Evolutionary conservation across 805 yeast species (phyloP).

Genomic region (Scheffersomyces coipomensis): DNA sequence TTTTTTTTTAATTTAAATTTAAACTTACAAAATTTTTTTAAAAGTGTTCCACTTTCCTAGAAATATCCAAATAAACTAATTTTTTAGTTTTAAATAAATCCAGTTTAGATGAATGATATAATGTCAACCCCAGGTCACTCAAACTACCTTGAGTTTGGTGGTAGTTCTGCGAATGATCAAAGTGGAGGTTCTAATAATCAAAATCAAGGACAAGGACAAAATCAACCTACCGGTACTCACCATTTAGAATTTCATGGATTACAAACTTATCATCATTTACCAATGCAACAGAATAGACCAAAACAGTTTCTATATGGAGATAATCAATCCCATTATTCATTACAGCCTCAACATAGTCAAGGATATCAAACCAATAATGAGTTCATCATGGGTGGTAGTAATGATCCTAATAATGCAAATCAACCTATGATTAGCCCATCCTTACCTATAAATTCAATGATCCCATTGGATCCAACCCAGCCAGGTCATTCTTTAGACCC

Average conservation of each 20-base stretch:
- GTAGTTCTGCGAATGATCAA: slow-evolving; percentile 6
- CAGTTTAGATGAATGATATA: slow-evolving; percentile 7
- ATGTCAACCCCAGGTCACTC: slow-evolving; percentile 8
- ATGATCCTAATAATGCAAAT: not conserved
- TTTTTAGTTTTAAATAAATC: not conserved
- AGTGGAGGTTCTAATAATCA: slow-evolving; percentile 1
- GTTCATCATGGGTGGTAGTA: not conserved
- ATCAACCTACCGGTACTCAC: not conserved
- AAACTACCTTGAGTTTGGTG: slow-evolving; percentile 7
- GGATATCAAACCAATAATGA: slow-evolving; percentile 4
- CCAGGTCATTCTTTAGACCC: slow-evolving; percentile 1
- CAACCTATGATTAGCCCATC: slow-evolving; percentile 2
- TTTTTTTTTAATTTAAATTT: too few relatives aligned
- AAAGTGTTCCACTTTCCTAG: too few relatives aligned
- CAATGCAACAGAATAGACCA: slow-evolving; percentile 2
- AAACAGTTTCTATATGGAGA: slow-evolving; percentile 6
- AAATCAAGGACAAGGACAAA: slow-evolving; percentile 1
- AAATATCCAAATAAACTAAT: too few relatives aligned
- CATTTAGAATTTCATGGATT: not conserved
- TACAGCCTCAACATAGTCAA: slow-evolving; percentile 4
- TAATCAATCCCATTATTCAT: slow-evolving; percentile 2
- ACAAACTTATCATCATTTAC: not conserved
- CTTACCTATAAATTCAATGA: not conserved
- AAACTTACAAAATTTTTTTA: too few relatives aligned
- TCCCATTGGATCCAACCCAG: not conserved